These are phyloP conservation scores for Gossypium schwendimanii DNA, from an alignment of 441 rosid genomes.

Conservation along the genomic window DNA sequence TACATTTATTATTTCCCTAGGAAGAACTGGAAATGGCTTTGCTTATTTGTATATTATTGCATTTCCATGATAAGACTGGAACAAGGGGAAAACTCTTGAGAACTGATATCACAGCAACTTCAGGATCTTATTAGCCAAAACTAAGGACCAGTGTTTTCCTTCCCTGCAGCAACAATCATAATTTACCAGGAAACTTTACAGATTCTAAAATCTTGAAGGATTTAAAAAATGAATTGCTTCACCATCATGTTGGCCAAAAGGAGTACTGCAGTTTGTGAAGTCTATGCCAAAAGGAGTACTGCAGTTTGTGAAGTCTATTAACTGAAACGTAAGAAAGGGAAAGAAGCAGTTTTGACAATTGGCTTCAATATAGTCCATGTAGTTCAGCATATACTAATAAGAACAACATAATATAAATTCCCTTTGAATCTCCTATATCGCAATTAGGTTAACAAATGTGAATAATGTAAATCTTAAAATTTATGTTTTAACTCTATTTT, in stretches of 20 bases:
- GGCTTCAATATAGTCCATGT: neutral
- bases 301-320: no score
- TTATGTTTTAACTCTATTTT: slow-evolving; percentile 14
- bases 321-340: neutral
- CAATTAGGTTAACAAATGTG: slow-evolving; percentile 28
- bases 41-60: neutral
- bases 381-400: neutral
- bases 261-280: neutral
- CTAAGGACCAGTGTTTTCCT: neutral
- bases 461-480: neutral
- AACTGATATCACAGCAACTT: neutral
- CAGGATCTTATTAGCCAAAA: neutral
- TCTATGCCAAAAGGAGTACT: no score
- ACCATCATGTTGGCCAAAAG: neutral
- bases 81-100: neutral
- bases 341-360: neutral
- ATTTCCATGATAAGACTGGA: neutral
- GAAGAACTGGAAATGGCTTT: neutral
- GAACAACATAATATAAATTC: neutral
- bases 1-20: neutral
- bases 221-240: neutral
- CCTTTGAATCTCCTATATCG: slow-evolving; percentile 15
- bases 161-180: neutral
- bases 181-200: neutral
- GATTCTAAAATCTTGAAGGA: neutral